Conservation (phyloP, 1,284 basidiomycete species). For the Leccinum laetum region DNA sequence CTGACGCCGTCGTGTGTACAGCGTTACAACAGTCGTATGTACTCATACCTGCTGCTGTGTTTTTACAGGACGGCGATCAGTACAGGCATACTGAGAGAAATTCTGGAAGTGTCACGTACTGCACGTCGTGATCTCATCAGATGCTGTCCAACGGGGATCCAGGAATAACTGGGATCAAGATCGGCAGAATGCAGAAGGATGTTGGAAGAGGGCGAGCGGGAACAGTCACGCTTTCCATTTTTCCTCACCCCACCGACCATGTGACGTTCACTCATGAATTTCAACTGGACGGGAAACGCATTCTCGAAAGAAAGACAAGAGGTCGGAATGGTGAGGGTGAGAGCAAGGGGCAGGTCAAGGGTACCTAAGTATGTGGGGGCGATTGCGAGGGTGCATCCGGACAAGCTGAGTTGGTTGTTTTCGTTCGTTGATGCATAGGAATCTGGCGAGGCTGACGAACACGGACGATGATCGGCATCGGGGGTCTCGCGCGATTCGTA, state of each 20-base stretch:
- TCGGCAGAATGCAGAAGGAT: slow-evolving; percentile 53
- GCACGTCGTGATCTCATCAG: neutral
- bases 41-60: neutral
- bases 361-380: too few relatives aligned
- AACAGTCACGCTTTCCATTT: slow-evolving; percentile 29
- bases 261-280: neutral
- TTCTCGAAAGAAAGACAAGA: too few relatives aligned
- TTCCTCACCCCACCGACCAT: slow-evolving; percentile 15
- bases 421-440: too few relatives aligned
- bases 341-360: too few relatives aligned
- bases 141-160: neutral
- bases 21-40: neutral
- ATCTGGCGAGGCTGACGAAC: too few relatives aligned
- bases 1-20: neutral
- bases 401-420: too few relatives aligned
- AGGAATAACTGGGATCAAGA: too few relatives aligned
- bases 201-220: slow-evolving; percentile 40
- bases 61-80: neutral
- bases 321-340: too few relatives aligned
- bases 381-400: too few relatives aligned
- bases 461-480: too few relatives aligned
- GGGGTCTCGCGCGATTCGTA: too few relatives aligned
- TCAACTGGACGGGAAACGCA: too few relatives aligned
- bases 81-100: neutral
- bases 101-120: neutral